Conservation (phyloP, 768 basidiomycete species). For the Lenzites betulinus region DNA sequence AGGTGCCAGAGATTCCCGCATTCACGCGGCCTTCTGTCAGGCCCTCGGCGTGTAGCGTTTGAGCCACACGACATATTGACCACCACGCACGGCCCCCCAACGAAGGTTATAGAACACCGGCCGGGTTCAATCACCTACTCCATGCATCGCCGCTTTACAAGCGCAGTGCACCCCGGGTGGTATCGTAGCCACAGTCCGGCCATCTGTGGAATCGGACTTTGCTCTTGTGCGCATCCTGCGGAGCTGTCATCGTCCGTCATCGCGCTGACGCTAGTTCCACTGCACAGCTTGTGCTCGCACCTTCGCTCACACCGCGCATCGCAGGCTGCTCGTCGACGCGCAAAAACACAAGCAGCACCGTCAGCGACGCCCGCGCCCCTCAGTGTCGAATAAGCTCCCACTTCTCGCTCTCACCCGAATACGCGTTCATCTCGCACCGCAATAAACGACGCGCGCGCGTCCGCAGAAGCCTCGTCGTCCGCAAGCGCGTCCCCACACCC, state of each 20-base stretch:
- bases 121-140: too few relatives aligned
- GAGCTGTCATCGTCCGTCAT: not conserved
- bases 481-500: constrained; percentile 7
- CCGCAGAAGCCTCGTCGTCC: not conserved
- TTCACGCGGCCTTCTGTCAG: too few relatives aligned
- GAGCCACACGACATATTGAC: too few relatives aligned
- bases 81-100: too few relatives aligned
- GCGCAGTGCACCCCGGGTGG: not conserved
- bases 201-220: not conserved
- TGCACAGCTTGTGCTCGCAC: not conserved
- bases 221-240: not conserved
- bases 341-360: too few relatives aligned
- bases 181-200: not conserved
- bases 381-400: not conserved
- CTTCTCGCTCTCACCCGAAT: not conserved
- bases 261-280: not conserved
- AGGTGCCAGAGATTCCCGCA: too few relatives aligned
- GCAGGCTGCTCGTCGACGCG: not conserved
- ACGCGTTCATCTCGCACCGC: not conserved
- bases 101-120: too few relatives aligned
- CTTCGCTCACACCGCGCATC: not conserved
- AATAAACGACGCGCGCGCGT: not conserved
- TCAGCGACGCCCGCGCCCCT: too few relatives aligned
- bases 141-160: too few relatives aligned
- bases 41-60: too few relatives aligned